These are phyloP conservation scores for Phytophthora idaei DNA, from an alignment of 352 stramenopile genomes.

Conservation along the genomic window DNA sequence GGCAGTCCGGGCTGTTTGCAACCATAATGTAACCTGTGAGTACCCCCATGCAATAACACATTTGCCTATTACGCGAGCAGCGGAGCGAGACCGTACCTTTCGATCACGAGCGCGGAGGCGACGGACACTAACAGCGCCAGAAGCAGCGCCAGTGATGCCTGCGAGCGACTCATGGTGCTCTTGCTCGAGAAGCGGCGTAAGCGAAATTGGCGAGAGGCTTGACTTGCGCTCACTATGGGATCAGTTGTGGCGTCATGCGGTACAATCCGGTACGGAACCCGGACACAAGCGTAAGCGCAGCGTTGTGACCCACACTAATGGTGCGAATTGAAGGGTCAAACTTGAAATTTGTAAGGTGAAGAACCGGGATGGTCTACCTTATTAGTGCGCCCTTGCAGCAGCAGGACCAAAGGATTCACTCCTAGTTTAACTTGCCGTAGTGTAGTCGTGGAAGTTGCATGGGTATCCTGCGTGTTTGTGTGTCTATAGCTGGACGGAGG, in stretches of 20 bases:
- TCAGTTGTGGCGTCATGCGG: slow-evolving; percentile 21
- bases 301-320: slow-evolving; percentile 15
- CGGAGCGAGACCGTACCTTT: slow-evolving; percentile 36
- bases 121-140: slow-evolving; percentile 20
- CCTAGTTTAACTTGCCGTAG: slow-evolving; percentile 4
- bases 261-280: slow-evolving; percentile 10
- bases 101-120: slow-evolving; percentile 47
- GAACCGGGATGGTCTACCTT: slow-evolving; percentile 1
- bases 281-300: slow-evolving; percentile 23
- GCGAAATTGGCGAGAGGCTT: slow-evolving; percentile 9
- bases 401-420: slow-evolving; percentile 22
- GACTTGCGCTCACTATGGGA: slow-evolving; percentile 29
- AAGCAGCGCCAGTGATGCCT: slow-evolving; percentile 21
- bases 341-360: slow-evolving; percentile 3
- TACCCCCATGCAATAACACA: not conserved
- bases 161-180: slow-evolving; percentile 25
- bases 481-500: slow-evolving; percentile 35
- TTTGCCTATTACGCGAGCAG: not conserved
- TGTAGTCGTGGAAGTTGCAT: slow-evolving; percentile 3
- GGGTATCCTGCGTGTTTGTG: slow-evolving; percentile 17
- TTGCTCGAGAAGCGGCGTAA: slow-evolving; percentile 14
- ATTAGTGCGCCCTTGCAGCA: slow-evolving; percentile 13
- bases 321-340: slow-evolving; percentile 15
- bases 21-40: slow-evolving; percentile 18
- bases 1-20: slow-evolving; percentile 50